Conservation (phyloP, 78 protist genomes). For the Planoprotostelium fungivorum region DNA sequence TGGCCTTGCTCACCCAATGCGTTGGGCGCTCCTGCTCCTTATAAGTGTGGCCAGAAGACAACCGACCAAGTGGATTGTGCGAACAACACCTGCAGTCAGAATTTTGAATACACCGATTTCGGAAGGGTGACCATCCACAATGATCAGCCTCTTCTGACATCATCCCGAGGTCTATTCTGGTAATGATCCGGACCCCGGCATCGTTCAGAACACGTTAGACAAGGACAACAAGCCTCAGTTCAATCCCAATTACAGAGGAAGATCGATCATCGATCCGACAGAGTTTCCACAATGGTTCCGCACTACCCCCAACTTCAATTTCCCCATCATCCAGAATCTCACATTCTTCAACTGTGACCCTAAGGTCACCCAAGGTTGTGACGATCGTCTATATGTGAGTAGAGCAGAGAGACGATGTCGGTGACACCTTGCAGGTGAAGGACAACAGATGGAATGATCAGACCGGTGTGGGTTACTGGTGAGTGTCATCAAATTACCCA, state of each 20-base stretch:
- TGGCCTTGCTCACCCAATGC: no score
- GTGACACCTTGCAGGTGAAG: neutral
- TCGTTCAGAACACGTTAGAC: neutral
- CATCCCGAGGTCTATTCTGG: neutral
- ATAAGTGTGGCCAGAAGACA: no score
- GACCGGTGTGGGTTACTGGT: neutral
- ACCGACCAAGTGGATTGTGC: neutral
- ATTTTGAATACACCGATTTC: neutral
- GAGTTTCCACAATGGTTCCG: neutral
- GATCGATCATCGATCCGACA: neutral
- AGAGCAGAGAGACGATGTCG: neutral
- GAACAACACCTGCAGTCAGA: neutral
- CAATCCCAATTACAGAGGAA: neutral
- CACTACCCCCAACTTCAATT: neutral
- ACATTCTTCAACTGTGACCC: neutral
- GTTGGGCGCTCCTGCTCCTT: no score
- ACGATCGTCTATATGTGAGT: neutral
- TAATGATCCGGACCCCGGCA: neutral
- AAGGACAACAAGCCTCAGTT: neutral
- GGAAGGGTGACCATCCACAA: neutral
- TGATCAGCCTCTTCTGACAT: neutral
- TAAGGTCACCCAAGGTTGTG: neutral
- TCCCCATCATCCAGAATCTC: neutral
- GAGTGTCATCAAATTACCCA: no score
- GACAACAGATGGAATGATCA: neutral